phyloP scores from a whole-genome alignment of 306 rosid genomes.

The Vicia sativa region DNA sequence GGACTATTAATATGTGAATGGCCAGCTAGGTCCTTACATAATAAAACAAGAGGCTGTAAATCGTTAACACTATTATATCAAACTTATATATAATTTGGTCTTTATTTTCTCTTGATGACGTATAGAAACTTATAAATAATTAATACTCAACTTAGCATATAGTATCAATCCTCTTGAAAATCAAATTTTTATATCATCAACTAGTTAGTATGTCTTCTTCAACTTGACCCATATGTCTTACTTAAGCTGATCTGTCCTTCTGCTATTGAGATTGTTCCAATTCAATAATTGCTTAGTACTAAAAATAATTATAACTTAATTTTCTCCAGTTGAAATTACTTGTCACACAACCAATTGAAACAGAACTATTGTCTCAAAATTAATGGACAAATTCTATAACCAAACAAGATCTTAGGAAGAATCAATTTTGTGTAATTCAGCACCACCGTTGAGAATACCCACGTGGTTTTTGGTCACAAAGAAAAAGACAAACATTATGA shows the following conservation, averaged over 20 bases:
- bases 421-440: constrained; percentile 3
- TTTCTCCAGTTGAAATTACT: constrained; percentile 21
- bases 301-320: constrained; percentile 1
- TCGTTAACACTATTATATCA: constrained; percentile 19
- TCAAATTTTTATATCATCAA: constrained; percentile 22
- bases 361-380: constrained; percentile 42
- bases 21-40: constrained; percentile 39
- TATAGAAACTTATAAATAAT: not conserved
- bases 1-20: constrained; percentile 27
- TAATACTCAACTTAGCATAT: not conserved
- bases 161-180: constrained; percentile 23
- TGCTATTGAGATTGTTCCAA: constrained; percentile 33
- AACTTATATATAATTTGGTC: constrained; percentile 6
- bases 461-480: constrained; percentile 47
- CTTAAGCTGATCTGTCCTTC: constrained; percentile 43
- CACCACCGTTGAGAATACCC: constrained; percentile 33
- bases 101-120: constrained; percentile 26
- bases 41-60: constrained; percentile 12
- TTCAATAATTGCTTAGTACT: constrained; percentile 23
- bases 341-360: constrained; percentile 35
- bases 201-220: constrained; percentile 58
- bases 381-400: constrained; percentile 28
- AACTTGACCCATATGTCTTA: constrained; percentile 54
- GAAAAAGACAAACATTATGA: constrained; percentile 48
- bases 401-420: not conserved